Base-by-base conservation (phyloP, 192 early-diverging fungal genomes). In the Paraglomus occultum region DNA sequence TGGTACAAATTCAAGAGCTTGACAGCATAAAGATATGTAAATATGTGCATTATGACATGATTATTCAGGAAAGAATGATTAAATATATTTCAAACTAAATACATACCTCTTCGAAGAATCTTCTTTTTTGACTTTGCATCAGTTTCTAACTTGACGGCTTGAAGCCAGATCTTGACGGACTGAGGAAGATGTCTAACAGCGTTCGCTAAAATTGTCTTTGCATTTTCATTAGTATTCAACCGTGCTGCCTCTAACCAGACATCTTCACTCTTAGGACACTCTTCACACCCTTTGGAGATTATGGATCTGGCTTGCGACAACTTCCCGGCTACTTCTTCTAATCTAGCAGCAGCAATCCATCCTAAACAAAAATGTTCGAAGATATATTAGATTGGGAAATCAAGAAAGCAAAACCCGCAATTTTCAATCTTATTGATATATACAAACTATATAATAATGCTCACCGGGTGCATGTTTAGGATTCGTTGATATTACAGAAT, bases 221-320 rank as follows among this genome's bases (percentile, higher is more conserved):
- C 95, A 47, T 90, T 91, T 6, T 94, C 89, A 6, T 77, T 71
- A 31, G 79, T 90, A 77, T 96, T 94, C 22, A 99, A 80, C 14
- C 95, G 88, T 0, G 95, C 95, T 2, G 95, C 88, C 73, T 98
- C 97, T 39, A 99, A 81, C 97, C 97, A 99, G 14, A 98, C 85
- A 72, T 99, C 97, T 76, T 97, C 96, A 61, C 80, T 91, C 60
- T 89, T 93, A 6, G 95, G 90, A 70, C 97, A 99, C 77, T 94
- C 90, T 64, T 92, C 89, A 80, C 96, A 99, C 8, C 92, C 97
- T 74, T 95, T 90, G 18, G 88, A 84, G 57, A 98, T 96, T 7
- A 94, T 80, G 44, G 85, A 85, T 22, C 97, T 83, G 0, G 97
- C 97, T n/a, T 88, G 83, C 2, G 83, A 78, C 51, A 87, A 76